Evolutionary conservation across 768 basidiomycete species (phyloP).

Genomic region (Lepiota subincarnata): DNA sequence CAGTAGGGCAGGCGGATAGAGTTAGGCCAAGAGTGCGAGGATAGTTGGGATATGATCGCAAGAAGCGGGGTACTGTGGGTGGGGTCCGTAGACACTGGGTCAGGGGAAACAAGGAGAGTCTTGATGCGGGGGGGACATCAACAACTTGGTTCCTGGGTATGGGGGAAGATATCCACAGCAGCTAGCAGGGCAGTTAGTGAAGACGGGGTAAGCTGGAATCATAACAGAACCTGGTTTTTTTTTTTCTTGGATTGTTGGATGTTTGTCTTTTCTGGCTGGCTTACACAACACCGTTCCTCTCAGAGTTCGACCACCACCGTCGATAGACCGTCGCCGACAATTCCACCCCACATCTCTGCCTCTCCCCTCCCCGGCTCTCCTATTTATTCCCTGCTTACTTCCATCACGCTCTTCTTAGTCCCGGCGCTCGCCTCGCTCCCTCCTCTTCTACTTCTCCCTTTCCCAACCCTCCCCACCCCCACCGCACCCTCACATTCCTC

Average conservation of each 20-base stretch:
- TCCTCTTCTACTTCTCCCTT: neutral
- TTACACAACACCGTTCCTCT: conserved; percentile 12
- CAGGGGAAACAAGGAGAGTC: no score
- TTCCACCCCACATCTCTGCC: neutral
- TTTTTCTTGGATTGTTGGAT: conserved; percentile 8
- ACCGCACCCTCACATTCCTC: neutral
- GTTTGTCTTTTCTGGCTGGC: conserved; percentile 7
- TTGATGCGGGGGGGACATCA: no score
- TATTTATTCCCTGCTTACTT: neutral
- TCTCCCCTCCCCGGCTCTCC: neutral
- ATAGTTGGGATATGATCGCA: no score
- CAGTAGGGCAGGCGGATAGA: no score
- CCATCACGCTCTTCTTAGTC: neutral
- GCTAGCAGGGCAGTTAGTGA: neutral
- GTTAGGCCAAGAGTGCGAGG: no score
- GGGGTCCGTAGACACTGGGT: no score
- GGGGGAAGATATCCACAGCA: neutral
- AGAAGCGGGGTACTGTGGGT: no score
- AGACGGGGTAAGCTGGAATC: neutral
- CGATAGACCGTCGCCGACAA: neutral
- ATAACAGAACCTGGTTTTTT: neutral
- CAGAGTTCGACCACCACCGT: conserved; percentile 10
- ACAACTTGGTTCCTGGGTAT: no score
- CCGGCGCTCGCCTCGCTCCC: neutral
- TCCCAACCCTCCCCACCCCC: neutral